A percentile compares a stretch with the other conserved stretches of the same genome.
These are phyloP conservation scores for Ilex aquifolium DNA, from an alignment of 257 asterid genomes.

Conservation along the genomic window DNA sequence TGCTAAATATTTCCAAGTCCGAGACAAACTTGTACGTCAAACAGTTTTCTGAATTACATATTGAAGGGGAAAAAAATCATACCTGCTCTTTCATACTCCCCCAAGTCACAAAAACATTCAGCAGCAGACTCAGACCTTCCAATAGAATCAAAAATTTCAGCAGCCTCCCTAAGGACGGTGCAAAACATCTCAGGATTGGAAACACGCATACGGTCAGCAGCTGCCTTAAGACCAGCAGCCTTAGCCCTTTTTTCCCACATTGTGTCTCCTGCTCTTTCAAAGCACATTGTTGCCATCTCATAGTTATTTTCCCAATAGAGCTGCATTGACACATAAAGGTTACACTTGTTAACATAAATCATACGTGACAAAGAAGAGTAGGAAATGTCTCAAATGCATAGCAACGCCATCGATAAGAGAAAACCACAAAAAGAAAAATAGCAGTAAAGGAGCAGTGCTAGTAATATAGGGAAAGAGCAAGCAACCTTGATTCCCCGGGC, in stretches of 20 bases:
- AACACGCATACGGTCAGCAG: constrained; percentile 33
- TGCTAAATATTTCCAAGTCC: too few species aligned
- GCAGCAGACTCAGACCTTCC: constrained; percentile 52
- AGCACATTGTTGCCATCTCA: constrained; percentile 66
- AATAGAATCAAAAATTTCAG: constrained; percentile 52
- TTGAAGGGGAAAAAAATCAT: constrained; percentile 2
- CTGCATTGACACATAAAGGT: constrained; percentile 23
- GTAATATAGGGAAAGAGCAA: background rate
- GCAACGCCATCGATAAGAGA: background rate
- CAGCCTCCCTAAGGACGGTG: constrained; percentile 53
- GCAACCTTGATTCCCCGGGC: constrained; percentile 55
- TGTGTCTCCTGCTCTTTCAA: constrained; percentile 57
- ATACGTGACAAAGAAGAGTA: background rate
- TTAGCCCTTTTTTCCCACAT: constrained; percentile 52
- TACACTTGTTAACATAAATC: background rate
- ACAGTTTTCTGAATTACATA: too few species aligned
- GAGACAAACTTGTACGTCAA: too few species aligned
- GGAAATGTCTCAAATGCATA: too few species aligned
- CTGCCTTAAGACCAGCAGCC: constrained; percentile 49
- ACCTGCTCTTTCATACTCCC: constrained; percentile 61
- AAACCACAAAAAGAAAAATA: background rate
- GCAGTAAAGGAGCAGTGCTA: background rate
- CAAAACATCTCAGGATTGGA: constrained; percentile 34
- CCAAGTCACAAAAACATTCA: constrained; percentile 52
- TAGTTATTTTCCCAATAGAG: constrained; percentile 58